A percentile compares a stretch with the other conserved stretches of the same genome.
Evolutionary conservation across 2,329 filamentous ascomycete genomes (phyloP).

Genomic region (Immersiporthe knoxdaviesiana): DNA sequence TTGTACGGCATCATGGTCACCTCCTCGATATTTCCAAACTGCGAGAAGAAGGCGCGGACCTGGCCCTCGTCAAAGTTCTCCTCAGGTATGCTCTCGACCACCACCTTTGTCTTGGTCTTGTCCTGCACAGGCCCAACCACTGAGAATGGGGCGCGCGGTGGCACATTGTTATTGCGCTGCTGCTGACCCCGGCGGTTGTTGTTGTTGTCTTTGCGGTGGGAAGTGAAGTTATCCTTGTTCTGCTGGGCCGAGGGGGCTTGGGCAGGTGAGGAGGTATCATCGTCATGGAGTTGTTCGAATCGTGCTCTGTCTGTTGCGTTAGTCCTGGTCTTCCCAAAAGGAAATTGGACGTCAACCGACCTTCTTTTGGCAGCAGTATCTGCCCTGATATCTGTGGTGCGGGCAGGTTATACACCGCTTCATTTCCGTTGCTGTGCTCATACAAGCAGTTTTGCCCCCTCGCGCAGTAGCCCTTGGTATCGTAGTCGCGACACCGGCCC

Average conservation of each 20-base stretch:
- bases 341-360: conserved; percentile 31
- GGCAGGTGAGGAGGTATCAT: conserved; percentile 28
- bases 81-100: conserved; percentile 77
- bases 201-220: conserved; percentile 40
- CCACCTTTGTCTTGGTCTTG: conserved; percentile 66
- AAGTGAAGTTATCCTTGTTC: conserved; percentile 32
- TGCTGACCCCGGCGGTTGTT: conserved; percentile 41
- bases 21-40: conserved; percentile 69
- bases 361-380: conserved; percentile 40
- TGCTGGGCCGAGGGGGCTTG: conserved; percentile 9
- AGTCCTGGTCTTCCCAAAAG: conserved; percentile 7
- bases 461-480: conserved; percentile 72
- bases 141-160: conserved; percentile 61
- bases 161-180: conserved; percentile 39
- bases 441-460: conserved; percentile 69
- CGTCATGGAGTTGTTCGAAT: conserved; percentile 38
- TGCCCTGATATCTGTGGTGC: conserved; percentile 30
- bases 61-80: conserved; percentile 68
- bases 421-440: conserved; percentile 66
- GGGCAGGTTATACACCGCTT: conserved; percentile 43
- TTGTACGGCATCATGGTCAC: conserved; percentile 69
- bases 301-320: conserved; percentile 52
- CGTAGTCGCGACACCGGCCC: conserved; percentile 69
- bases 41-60: conserved; percentile 69
- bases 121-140: conserved; percentile 66